A percentile compares a stretch with the other conserved stretches of the same genome.
phyloP scores from a whole-genome alignment of 139 green algal species.

The Monoraphidium neglectum region DNA sequence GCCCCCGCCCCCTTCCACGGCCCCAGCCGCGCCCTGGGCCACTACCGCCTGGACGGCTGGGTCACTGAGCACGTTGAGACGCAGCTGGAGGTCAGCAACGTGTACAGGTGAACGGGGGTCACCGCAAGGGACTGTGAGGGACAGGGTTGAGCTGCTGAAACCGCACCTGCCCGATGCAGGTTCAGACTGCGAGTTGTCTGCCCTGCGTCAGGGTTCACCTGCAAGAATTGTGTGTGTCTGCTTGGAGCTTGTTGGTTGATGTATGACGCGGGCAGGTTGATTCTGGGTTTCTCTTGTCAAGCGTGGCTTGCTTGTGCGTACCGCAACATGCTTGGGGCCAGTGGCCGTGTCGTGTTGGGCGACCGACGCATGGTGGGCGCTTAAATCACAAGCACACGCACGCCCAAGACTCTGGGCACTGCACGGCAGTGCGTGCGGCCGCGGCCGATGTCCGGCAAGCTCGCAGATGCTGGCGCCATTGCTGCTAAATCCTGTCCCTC shows the following conservation, averaged over 20 bases:
- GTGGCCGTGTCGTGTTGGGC: no score
- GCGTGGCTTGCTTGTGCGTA: no score
- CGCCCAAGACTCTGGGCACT: no score
- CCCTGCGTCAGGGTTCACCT: background rate
- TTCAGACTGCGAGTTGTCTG: background rate
- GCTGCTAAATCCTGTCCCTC: background rate
- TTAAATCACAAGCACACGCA: no score
- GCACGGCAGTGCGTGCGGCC: background rate
- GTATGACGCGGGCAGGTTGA: no score
- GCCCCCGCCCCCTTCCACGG: no score
- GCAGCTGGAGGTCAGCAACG: conserved; percentile 56
- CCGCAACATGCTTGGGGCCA: no score
- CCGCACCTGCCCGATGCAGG: background rate
- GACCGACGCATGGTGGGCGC: no score
- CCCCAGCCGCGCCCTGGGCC: conserved; percentile 30
- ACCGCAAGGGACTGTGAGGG: no score
- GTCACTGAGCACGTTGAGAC: conserved; percentile 57
- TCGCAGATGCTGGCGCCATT: background rate
- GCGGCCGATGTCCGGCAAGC: background rate
- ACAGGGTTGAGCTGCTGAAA: background rate
- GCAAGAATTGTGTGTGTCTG: background rate
- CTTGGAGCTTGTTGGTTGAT: background rate
- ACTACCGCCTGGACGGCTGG: conserved; percentile 62
- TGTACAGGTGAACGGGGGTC: conserved; percentile 45
- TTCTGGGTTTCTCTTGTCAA: no score